Evolutionary conservation across 2,329 filamentous ascomycete species (phyloP), one percentile per base, ranked within the genome.

Genomic region (Hirsutella minnesotensis): DNA sequence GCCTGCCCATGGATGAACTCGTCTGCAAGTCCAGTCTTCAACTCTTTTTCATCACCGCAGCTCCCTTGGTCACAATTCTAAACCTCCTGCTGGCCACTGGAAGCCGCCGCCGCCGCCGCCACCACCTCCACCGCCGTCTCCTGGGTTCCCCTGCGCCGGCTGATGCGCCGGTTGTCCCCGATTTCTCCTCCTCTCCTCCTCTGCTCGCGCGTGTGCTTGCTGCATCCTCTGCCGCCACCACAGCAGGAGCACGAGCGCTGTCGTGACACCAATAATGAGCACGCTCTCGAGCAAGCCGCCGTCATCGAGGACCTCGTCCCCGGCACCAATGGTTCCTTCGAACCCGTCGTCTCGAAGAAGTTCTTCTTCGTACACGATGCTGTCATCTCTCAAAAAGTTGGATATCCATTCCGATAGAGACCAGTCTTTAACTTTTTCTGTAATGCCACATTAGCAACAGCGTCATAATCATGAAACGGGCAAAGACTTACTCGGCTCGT

Each of bases 381-480:
- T 68, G 45, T 86, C 77, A 41, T 83, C 75, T 46, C 86, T 79
- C 24, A 95, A 69, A 57, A 95, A 95, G 46, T 89, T 85, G 47
- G 75, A 75, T 42, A 95, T 72, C 89, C 89, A 96, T 60, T 96
- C 88, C 19, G 74, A 75, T 18, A 94, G 69, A 0, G 86, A 87
- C 69, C 84, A 85, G 38, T 85, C 73, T 51, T 86, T 83, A 56
- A 73, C 80, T 1, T 72, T 69, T 45, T 77, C 84, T 88, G 52
- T 27, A 40, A 2, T n/a, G n/a, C n/a, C n/a, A n/a, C n/a, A n/a
- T n/a, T n/a, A n/a, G n/a, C n/a, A n/a, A n/a, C n/a, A n/a, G n/a
- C n/a, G n/a, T n/a, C n/a, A n/a, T n/a, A n/a, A n/a, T n/a, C n/a
- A n/a, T n/a, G n/a, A n/a, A n/a, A n/a, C n/a, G n/a, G n/a, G n/a